Evolutionary conservation across 1,139 yeast species (phyloP).

Genomic region (Protomyces pachydermus): DNA sequence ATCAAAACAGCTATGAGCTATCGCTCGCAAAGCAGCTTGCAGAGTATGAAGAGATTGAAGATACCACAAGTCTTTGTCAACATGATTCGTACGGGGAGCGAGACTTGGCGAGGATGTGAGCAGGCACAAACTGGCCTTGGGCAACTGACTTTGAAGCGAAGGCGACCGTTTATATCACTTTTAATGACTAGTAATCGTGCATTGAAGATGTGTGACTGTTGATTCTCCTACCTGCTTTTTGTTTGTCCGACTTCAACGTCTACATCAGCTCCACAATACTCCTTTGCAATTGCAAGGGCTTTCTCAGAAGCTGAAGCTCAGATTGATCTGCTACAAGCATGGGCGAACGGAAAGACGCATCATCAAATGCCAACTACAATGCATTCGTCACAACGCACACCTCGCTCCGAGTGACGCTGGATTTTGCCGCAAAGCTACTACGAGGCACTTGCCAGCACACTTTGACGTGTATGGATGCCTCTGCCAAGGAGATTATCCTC

Average conservation of each 20-base stretch:
- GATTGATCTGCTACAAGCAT: neutral
- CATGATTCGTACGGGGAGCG: neutral
- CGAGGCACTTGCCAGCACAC: slow-evolving; percentile 54
- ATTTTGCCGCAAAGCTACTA: slow-evolving; percentile 52
- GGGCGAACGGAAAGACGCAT: slow-evolving; percentile 10
- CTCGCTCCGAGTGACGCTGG: slow-evolving; percentile 36
- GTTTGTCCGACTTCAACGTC: too few relatives aligned
- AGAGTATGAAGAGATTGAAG: neutral
- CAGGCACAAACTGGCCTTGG: too few relatives aligned
- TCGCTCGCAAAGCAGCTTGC: neutral
- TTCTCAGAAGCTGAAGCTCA: too few relatives aligned
- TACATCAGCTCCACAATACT: too few relatives aligned
- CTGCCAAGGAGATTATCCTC: slow-evolving; percentile 46
- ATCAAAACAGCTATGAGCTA: neutral
- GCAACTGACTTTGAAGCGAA: too few relatives aligned
- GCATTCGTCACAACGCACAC: slow-evolving; percentile 7
- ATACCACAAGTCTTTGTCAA: neutral
- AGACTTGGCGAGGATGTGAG: neutral
- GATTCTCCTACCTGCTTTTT: too few relatives aligned
- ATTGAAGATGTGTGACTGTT: too few relatives aligned
- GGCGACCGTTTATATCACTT: too few relatives aligned
- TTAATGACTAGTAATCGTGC: too few relatives aligned
- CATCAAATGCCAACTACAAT: slow-evolving; percentile 12
- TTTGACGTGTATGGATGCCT: slow-evolving; percentile 39
- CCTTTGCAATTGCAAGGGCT: too few relatives aligned